phyloP scores from a whole-genome alignment of 805 yeast genomes.

The Wickerhamiella kurtzmanii region DNA sequence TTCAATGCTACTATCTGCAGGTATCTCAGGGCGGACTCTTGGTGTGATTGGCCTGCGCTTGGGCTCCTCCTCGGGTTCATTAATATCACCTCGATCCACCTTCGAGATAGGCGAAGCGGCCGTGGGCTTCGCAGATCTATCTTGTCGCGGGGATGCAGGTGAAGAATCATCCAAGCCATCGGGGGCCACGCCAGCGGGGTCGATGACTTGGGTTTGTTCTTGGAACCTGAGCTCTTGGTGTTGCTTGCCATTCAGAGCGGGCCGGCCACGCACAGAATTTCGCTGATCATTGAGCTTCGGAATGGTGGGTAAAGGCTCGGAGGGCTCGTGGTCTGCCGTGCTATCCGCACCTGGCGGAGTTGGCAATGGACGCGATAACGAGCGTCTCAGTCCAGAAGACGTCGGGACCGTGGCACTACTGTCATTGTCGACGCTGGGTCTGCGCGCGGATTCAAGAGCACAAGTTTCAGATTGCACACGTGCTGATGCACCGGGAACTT shows the following conservation, averaged over 20 bases:
- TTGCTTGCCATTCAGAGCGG: background rate
- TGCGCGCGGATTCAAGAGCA: too few relatives aligned
- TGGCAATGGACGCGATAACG: background rate
- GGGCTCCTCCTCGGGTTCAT: too few relatives aligned
- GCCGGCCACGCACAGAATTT: background rate
- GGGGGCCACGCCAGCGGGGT: too few relatives aligned
- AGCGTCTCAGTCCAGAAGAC: background rate
- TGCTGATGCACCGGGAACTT: too few relatives aligned
- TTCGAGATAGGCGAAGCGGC: too few relatives aligned
- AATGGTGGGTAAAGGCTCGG: too few relatives aligned
- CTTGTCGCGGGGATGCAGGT: background rate
- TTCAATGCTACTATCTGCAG: slow-evolving; percentile 73
- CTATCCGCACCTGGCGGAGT: background rate
- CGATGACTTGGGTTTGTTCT: background rate
- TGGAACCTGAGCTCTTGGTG: background rate
- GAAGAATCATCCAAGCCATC: too few relatives aligned
- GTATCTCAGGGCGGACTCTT: slow-evolving; percentile 1
- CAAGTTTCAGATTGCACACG: too few relatives aligned
- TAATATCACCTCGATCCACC: too few relatives aligned
- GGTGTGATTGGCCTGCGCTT: background rate
- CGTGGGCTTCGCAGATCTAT: too few relatives aligned
- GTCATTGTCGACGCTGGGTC: background rate
- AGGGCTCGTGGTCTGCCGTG: background rate
- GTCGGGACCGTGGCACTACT: background rate
- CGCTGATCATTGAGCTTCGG: background rate